Base-by-base conservation (phyloP, 352 stramenopile genomes). In the Globisporangium nagaii region DNA sequence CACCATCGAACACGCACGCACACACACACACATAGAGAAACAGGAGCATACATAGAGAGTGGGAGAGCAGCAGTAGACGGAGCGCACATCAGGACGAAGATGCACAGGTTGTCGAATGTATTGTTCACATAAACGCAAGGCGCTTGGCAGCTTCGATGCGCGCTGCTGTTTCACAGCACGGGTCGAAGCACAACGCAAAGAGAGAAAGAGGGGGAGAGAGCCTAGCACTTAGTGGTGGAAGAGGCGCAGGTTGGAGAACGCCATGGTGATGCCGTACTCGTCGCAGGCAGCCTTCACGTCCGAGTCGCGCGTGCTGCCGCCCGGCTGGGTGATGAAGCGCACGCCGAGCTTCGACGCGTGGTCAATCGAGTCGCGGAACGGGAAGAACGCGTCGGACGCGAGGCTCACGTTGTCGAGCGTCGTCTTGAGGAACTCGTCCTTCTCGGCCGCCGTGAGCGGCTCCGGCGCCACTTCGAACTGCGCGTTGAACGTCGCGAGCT, bases 201-300 rank as follows among this genome's bases (percentile, higher is more conserved):
- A n/a, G n/a, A n/a, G n/a, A n/a, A n/a, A n/a, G n/a, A n/a, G n/a
- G n/a, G n/a, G n/a, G n/a, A n/a, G n/a, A n/a, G n/a, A n/a, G n/a
- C n/a, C n/a, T n/a, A n/a, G n/a, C n/a, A n/a, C 41, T 71, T 99
- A 99, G 87, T 99, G 97, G 84, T 99, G 97, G 87, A 99, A 99
- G 40, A 99, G 89, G 65, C 97, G 89, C 51, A 98, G 75, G 68
- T 95, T 96, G 32, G 96, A 99, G 67, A 99, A 98, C 49, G 91
- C 97, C 97, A 99, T 99, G 43, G 92, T 93, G 82, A 99, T 99
- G 55, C 93, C 96, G 68, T 99, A 99, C 72, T 99, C 96, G 51
- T 99, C 82, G 65, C 93, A 98, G 35, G 96, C 97, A 31, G 78
- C 62, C 58, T 95, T 90, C 48, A 98, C 98, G 41, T 99, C 94